Conservation (phyloP, 352 stramenopile genomes). For the Phytophthora crassamura region DNA sequence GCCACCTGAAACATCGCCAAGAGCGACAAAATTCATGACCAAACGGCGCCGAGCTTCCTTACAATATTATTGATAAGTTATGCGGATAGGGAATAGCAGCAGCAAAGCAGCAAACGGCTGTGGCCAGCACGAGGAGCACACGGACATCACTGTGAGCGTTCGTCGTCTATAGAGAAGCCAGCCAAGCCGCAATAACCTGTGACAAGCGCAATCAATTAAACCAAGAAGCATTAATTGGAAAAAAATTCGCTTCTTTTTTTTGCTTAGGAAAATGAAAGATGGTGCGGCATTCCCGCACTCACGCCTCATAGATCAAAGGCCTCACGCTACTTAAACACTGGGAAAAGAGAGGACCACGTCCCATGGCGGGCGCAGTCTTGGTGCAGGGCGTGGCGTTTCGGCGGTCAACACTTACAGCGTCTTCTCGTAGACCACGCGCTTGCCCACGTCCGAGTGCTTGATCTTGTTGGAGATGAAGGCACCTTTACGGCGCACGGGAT, state of each 20-base stretch:
- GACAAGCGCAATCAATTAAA: constrained; percentile 21
- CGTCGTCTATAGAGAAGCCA: constrained; percentile 39
- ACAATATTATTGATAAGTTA: constrained; percentile 45
- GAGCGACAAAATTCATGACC: constrained; percentile 19
- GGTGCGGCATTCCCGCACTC: constrained; percentile 1
- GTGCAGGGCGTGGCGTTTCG: not conserved
- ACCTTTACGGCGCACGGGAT: constrained; percentile 79
- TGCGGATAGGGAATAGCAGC: constrained; percentile 33
- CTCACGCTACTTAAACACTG: constrained; percentile 25
- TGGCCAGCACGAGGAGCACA: constrained; percentile 7
- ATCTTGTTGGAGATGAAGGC: constrained; percentile 74
- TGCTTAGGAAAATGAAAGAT: not conserved
- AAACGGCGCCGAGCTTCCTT: constrained; percentile 26
- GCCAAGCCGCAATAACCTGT: constrained; percentile 21
- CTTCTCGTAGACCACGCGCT: constrained; percentile 89
- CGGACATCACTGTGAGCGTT: constrained; percentile 15
- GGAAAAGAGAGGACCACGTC: constrained; percentile 1
- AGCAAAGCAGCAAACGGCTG: constrained; percentile 15
- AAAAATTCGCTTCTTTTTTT: constrained; percentile 17
- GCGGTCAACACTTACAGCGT: constrained; percentile 40
- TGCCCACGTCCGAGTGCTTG: constrained; percentile 83
- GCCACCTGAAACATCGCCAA: constrained; percentile 29
- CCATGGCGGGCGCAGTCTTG: not conserved
- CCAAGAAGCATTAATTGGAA: constrained; percentile 18
- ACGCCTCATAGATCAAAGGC: constrained; percentile 20